phyloP scores from a whole-genome alignment of 495 filamentous ascomycete genomes.

The Penicillium canariense region DNA sequence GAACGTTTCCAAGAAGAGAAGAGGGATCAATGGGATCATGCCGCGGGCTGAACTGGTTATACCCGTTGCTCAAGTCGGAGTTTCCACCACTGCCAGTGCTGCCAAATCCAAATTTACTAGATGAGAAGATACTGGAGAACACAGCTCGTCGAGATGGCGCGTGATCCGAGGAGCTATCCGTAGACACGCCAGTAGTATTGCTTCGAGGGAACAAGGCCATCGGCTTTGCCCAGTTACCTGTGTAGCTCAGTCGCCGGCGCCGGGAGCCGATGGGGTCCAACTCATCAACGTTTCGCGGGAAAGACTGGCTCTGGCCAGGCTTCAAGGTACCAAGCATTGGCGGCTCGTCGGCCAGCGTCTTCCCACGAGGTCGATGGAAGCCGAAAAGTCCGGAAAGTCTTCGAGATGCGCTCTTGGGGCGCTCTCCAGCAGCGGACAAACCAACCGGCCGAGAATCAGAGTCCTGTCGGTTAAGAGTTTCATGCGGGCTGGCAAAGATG shows the following conservation, averaged over 20 bases:
- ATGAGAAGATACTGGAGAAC: conserved; percentile 47
- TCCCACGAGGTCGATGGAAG: conserved; percentile 70
- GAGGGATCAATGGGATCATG: conserved; percentile 58
- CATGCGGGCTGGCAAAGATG: conserved; percentile 65
- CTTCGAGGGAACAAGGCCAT: conserved; percentile 54
- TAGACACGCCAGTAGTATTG: conserved; percentile 38
- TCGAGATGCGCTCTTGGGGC: conserved; percentile 49
- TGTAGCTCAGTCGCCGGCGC: conserved; percentile 61
- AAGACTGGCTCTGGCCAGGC: conserved; percentile 76
- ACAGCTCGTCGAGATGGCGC: conserved; percentile 43
- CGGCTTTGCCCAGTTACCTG: conserved; percentile 59
- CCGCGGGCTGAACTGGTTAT: conserved; percentile 62
- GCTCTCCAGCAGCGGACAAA: conserved; percentile 42
- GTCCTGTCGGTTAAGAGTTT: conserved; percentile 56
- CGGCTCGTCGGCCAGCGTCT: conserved; percentile 65
- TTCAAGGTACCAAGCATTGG: conserved; percentile 72
- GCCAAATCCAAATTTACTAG: conserved; percentile 42
- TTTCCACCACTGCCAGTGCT: conserved; percentile 42
- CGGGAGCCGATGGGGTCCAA: conserved; percentile 68
- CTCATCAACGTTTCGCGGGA: conserved; percentile 66
- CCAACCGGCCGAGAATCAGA: conserved; percentile 30
- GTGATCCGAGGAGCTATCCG: conserved; percentile 47
- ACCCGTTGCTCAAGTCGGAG: conserved; percentile 45
- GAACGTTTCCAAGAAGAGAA: conserved; percentile 50
- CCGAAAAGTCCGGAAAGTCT: conserved; percentile 60